Evolutionary conservation across 2,329 filamentous ascomycete genomes (phyloP), one percentile per base, ranked within the genome.

Genomic region (Monosporascus cannonballus): DNA sequence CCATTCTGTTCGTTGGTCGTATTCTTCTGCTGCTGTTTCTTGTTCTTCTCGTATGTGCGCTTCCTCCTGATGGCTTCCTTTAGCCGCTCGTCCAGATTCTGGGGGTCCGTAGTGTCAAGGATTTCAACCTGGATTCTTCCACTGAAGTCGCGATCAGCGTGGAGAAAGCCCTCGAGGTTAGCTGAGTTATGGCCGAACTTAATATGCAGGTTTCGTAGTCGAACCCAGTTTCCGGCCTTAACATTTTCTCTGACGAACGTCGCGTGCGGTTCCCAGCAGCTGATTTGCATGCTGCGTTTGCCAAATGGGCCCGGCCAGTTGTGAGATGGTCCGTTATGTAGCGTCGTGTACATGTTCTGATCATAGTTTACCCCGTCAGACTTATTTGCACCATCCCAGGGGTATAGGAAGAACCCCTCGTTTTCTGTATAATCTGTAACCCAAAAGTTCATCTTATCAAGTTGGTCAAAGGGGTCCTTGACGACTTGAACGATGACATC

Each of bases 371-470:
- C 70, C 5, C 66, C 64, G 3, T 56, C 66, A 6, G 60, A 51
- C 4, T 59, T 59, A 6, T 66, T 66, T 1, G 66, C 59, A 20
- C 56, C 61, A 24, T 65, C 64, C 54, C 62, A 69, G 11, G 63
- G 61, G 48, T 72, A 83, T 37, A 83, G 69, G 58, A 78, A 85
- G 53, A 96, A 84, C 1, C 63, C 54, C 0, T 74, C 63, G 62
- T 96, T 90, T 49, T 81, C 72, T 0, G 90, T 95, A 67, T 92
- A 96, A 68, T 96, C 92, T 0, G 89, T 87, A 18, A 96, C 73
- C 74, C 91, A 91, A 0, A 96, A 58, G 5, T 83, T 81, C 14
- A 80, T 69, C 52, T 70, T 79, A 25, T 78, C 75, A 22, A 65
- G 64, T 6, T 60, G 20, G 30, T 75, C 70, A 44, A 67, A 75